Evolutionary conservation across 2,329 filamentous ascomycete genomes (phyloP), one percentile per base, ranked within the genome.

Genomic region (Penicillium sp.): DNA sequence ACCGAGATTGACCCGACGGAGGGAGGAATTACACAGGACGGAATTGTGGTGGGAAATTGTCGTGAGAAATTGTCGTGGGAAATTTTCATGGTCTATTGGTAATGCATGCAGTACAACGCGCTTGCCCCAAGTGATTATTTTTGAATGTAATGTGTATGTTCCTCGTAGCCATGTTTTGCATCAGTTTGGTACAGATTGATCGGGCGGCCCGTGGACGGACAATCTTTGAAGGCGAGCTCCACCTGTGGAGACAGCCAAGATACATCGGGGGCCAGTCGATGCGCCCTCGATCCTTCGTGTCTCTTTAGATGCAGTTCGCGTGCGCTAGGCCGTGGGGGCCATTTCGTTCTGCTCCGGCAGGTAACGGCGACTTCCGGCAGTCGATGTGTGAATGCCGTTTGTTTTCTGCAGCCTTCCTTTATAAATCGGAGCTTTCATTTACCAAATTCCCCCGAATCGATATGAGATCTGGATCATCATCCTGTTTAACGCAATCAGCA

Each of bases 261-360:
- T 3, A 5, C n/a, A 24, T 40, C 13, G 36, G 12, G 24, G 36
- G 36, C 12, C 23, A 13, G n/a, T 40, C 21, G n/a, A 40, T 40
- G 21, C 20, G 36, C 23, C 18, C 21, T 40, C 36, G 36, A 21
- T 21, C 36, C 36, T 40, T 40, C 18, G 21, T 26, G 8, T 26
- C 4, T 40, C 21, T 5, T 26, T 40, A 40, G 21, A 8, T 40
- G 36, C 36, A 23, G 21, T 23, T 21, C 23, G 10, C 7, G 36
- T 15, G 21, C 36, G 36, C 36, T 40, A 40, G 21, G 36, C 17
- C 36, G 36, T 40, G 36, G 36, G 36, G 36, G 36, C 36, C 15
- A 40, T 24, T 40, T 26, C 18, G 13, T 13, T 40, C 26, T 20
- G 34, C 34, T 21, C 24, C 18, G 36, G 36, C 36, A 40, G 36